Percentiles rank a stretch among this genome's conserved stretches.
These are phyloP conservation scores for Madurella fahalii DNA, from an alignment of 2,329 filamentous ascomycete species.

Conservation along the genomic window DNA sequence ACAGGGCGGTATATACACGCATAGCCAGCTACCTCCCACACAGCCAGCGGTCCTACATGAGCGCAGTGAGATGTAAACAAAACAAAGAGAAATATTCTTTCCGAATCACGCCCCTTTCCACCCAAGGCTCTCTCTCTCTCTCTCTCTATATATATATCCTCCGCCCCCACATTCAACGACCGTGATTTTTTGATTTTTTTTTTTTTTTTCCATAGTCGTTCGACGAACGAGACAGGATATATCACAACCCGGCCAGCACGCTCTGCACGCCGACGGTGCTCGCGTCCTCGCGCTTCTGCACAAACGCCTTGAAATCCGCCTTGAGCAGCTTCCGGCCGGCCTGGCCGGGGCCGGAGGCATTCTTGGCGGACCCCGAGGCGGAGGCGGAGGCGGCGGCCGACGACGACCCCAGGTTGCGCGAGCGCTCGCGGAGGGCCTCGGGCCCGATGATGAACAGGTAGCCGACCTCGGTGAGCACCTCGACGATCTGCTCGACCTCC, in stretches of 20 bases:
- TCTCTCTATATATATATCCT: neutral
- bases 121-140: too few species aligned
- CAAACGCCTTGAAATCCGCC: constrained; percentile 76
- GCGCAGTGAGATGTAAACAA: neutral
- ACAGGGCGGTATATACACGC: neutral
- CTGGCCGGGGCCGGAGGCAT: constrained; percentile 1
- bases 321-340: constrained; percentile 52
- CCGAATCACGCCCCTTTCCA: too few species aligned
- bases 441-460: constrained; percentile 92
- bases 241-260: constrained; percentile 63
- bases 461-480: constrained; percentile 87
- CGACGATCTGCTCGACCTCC: constrained; percentile 65
- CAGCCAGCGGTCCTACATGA: neutral
- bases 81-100: neutral
- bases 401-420: constrained; percentile 52
- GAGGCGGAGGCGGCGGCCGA: constrained; percentile 27
- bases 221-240: too few species aligned
- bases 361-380: neutral
- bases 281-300: constrained; percentile 80
- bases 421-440: constrained; percentile 69
- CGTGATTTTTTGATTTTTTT: too few species aligned
- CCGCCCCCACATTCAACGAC: neutral
- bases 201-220: too few species aligned
- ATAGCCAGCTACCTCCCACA: neutral
- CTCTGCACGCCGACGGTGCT: constrained; percentile 77